phyloP scores from a whole-genome alignment of 257 asterid genomes.

The Scutellaria minor region DNA sequence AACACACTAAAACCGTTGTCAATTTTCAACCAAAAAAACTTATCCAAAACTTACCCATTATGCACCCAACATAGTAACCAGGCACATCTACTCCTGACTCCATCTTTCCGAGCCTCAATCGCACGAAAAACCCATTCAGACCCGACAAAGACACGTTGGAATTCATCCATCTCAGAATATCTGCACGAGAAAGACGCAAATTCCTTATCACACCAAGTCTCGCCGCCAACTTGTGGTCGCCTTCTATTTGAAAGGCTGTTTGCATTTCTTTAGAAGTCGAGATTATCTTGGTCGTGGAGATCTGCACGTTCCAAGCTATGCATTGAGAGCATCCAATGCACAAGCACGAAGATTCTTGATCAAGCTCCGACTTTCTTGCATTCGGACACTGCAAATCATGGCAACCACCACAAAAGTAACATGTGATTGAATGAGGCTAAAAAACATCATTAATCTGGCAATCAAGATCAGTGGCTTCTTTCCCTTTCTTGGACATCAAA shows the following conservation, averaged over 20 bases:
- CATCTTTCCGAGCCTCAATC: constrained; percentile 61
- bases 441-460: constrained; percentile 24
- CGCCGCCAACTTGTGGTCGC: constrained; percentile 33
- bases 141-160: constrained; percentile 43
- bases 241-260: not conserved
- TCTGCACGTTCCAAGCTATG: no score
- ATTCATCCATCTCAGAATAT: constrained; percentile 66
- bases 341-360: constrained; percentile 43
- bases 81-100: constrained; percentile 59
- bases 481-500: no score
- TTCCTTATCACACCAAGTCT: constrained; percentile 59
- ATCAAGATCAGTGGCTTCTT: constrained; percentile 9
- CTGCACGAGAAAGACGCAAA: constrained; percentile 65
- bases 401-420: constrained; percentile 31
- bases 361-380: no score
- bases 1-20: not conserved
- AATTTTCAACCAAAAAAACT: no score
- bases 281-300: no score
- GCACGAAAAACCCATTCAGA: constrained; percentile 68
- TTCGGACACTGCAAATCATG: no score
- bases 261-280: no score
- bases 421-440: not conserved
- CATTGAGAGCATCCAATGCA: constrained; percentile 58
- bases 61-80: constrained; percentile 70
- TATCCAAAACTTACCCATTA: constrained; percentile 47